phyloP scores from a whole-genome alignment of 2,329 filamentous ascomycete species.

The Talaromyces sp. region DNA sequence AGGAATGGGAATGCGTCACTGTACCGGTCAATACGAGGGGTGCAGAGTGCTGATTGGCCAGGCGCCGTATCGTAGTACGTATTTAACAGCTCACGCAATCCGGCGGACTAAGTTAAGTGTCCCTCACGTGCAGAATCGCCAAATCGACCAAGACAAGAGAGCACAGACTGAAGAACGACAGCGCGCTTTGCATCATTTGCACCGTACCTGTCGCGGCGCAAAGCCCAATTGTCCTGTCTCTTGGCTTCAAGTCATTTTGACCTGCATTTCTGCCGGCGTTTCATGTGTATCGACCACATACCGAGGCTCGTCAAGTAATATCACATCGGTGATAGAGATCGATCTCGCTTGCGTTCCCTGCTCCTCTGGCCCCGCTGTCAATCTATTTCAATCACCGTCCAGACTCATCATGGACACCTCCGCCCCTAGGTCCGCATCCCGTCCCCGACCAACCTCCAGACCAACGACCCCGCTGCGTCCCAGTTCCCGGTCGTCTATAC shows the following conservation, averaged over 20 bases:
- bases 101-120: background rate
- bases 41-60: background rate
- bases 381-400: background rate
- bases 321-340: background rate
- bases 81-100: background rate
- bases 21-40: background rate
- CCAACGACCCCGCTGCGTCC: slow-evolving; percentile 90
- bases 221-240: background rate
- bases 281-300: background rate
- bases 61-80: background rate
- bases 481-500: slow-evolving; percentile 81
- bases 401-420: slow-evolving; percentile 25
- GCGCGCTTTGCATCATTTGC: background rate
- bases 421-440: slow-evolving; percentile 52
- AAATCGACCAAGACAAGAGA: background rate
- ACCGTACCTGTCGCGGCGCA: background rate
- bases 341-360: background rate
- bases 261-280: background rate
- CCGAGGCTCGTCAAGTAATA: background rate
- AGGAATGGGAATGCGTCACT: slow-evolving; percentile 1
- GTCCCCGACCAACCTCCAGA: slow-evolving; percentile 60
- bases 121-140: background rate
- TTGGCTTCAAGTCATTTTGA: no score
- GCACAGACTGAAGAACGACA: background rate
- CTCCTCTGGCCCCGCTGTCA: background rate